phyloP scores from a whole-genome alignment of 768 basidiomycete species.

The Paxillus rubicundulus region DNA sequence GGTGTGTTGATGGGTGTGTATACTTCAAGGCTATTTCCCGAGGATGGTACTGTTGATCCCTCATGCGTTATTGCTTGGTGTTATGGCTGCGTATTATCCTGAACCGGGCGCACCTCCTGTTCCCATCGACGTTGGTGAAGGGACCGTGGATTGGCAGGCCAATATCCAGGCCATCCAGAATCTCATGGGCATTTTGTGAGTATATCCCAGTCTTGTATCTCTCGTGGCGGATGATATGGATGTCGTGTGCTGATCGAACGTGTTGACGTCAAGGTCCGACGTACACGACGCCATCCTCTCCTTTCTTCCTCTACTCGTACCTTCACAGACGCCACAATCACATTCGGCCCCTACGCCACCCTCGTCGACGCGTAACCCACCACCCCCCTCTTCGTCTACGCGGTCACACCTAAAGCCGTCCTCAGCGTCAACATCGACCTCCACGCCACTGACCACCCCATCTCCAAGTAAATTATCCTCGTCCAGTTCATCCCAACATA shows the following conservation, averaged over 20 bases:
- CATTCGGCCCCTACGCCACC: slow-evolving; percentile 47
- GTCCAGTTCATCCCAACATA: neutral
- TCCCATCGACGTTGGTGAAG: slow-evolving; percentile 48
- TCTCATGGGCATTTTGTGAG: slow-evolving; percentile 81
- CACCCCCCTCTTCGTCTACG: slow-evolving; percentile 45
- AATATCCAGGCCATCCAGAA: slow-evolving; percentile 91
- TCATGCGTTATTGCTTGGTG: slow-evolving; percentile 54
- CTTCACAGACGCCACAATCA: slow-evolving; percentile 41
- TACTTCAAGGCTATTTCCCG: slow-evolving; percentile 69
- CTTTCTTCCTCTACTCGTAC: slow-evolving; percentile 41
- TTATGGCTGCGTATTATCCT: slow-evolving; percentile 69
- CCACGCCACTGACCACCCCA: slow-evolving; percentile 17
- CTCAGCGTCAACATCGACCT: slow-evolving; percentile 7
- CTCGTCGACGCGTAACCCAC: slow-evolving; percentile 57
- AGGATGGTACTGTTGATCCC: slow-evolving; percentile 69
- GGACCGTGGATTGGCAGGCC: slow-evolving; percentile 76
- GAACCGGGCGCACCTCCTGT: slow-evolving; percentile 31
- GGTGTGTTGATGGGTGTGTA: neutral
- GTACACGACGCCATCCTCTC: slow-evolving; percentile 52
- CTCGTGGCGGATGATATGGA: neutral
- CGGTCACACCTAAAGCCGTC: slow-evolving; percentile 41
- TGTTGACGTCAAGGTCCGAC: slow-evolving; percentile 50
- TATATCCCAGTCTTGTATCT: slow-evolving; percentile 6
- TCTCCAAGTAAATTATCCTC: neutral
- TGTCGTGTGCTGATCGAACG: neutral